These are phyloP conservation scores for Collybia sordida DNA, from an alignment of 768 basidiomycete species.

Conservation along the genomic window DNA sequence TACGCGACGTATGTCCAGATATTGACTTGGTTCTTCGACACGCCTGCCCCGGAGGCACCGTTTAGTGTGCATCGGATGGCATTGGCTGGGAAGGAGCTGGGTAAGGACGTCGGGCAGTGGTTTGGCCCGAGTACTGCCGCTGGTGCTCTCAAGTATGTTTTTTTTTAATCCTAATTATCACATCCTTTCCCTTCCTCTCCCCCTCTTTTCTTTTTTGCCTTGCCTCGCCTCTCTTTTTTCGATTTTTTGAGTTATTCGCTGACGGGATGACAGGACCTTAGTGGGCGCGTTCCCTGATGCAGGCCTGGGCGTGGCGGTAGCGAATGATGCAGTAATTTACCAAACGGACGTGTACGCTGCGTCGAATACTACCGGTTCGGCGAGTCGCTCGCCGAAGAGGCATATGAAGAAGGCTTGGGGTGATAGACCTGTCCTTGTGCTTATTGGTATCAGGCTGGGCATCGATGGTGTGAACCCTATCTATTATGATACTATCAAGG, in stretches of 20 bases:
- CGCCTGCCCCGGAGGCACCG: slow-evolving; percentile 78
- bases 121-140: slow-evolving; percentile 98
- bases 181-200: too few relatives aligned
- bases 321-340: slow-evolving; percentile 80
- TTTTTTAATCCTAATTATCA: too few relatives aligned
- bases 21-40: slow-evolving; percentile 93
- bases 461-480: slow-evolving; percentile 94
- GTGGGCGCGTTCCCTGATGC: slow-evolving; percentile 79
- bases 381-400: slow-evolving; percentile 26
- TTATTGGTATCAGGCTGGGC: slow-evolving; percentile 86
- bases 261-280: slow-evolving; percentile 52
- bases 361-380: slow-evolving; percentile 42
- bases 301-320: slow-evolving; percentile 78
- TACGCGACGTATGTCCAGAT: slow-evolving; percentile 91
- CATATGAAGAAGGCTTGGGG: slow-evolving; percentile 60
- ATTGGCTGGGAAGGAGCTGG: slow-evolving; percentile 89
- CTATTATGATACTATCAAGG: slow-evolving; percentile 79
- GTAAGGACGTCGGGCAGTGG: slow-evolving; percentile 96
- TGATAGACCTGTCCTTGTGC: slow-evolving; percentile 76
- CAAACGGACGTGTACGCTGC: slow-evolving; percentile 85
- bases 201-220: background rate
- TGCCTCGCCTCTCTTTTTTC: background rate
- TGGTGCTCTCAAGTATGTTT: slow-evolving; percentile 82
- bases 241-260: background rate
- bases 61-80: slow-evolving; percentile 98